Evolutionary conservation across 2,329 filamentous ascomycete genomes (phyloP).

Genomic region (Trichoderma citrinoviride): DNA sequence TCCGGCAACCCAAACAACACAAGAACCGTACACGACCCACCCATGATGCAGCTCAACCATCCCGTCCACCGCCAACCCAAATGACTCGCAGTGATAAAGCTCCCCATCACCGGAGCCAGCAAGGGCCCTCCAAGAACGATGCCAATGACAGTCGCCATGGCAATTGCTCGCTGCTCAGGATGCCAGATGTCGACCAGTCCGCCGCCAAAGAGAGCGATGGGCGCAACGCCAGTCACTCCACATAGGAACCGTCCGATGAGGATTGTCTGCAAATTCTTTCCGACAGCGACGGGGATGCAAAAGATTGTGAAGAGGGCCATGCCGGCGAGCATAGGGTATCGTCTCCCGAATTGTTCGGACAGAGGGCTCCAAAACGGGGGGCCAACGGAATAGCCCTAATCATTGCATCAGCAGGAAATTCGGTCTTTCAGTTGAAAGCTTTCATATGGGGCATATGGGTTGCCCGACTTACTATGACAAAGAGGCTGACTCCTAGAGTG

Average conservation of each 20-base stretch:
- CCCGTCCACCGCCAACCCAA: conserved; percentile 15
- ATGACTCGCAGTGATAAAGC: conserved; percentile 14
- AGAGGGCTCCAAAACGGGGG: conserved; percentile 57
- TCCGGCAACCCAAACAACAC: conserved; percentile 9
- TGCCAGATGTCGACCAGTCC: conserved; percentile 17
- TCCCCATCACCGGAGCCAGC: conserved; percentile 17
- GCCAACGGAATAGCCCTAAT: conserved; percentile 41
- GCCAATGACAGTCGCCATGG: conserved; percentile 13
- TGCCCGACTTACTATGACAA: conserved; percentile 2
- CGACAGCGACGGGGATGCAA: conserved; percentile 16
- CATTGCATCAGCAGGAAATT: background rate
- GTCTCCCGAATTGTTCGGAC: conserved; percentile 63
- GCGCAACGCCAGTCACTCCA: conserved; percentile 5
- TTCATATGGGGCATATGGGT: background rate
- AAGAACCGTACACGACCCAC: conserved; percentile 7
- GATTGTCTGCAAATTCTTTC: conserved; percentile 14
- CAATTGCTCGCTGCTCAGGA: conserved; percentile 16
- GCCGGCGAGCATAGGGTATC: conserved; percentile 12
- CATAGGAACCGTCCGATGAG: conserved; percentile 14
- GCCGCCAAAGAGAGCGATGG: conserved; percentile 17
- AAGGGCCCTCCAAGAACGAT: conserved; percentile 15
- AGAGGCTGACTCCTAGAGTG: conserved; percentile 16
- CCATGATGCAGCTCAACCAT: conserved; percentile 18
- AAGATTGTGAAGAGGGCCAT: conserved; percentile 17
- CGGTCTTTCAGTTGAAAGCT: background rate